Evolutionary conservation across 2,329 filamentous ascomycete genomes (phyloP).

Genomic region (Lomentospora prolificans): DNA sequence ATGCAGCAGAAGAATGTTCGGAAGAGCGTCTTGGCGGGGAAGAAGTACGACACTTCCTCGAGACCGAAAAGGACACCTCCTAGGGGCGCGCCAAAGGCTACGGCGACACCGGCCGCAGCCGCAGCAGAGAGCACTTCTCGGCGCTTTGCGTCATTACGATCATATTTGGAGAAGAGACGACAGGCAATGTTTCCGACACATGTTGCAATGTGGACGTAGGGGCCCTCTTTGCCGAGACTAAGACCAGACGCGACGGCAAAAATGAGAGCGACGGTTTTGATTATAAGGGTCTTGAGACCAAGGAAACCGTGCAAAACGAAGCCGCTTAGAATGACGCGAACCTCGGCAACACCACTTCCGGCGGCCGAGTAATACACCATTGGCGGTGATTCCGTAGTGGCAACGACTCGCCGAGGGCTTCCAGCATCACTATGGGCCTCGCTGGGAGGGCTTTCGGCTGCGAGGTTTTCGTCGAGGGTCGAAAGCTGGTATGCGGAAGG

Average conservation of each 20-base stretch:
- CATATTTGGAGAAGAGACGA: slow-evolving; percentile 89
- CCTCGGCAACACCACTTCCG: slow-evolving; percentile 92
- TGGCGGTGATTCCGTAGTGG: slow-evolving; percentile 38
- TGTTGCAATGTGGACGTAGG: slow-evolving; percentile 94
- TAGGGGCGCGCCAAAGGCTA: slow-evolving; percentile 82
- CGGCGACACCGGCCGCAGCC: slow-evolving; percentile 82
- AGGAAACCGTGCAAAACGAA: slow-evolving; percentile 96
- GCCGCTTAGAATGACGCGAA: slow-evolving; percentile 94
- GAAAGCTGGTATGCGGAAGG: slow-evolving; percentile 79
- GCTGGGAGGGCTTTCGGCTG: slow-evolving; percentile 40
- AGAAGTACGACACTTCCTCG: slow-evolving; percentile 95
- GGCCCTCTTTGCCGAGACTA: slow-evolving; percentile 87
- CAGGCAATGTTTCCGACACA: slow-evolving; percentile 94
- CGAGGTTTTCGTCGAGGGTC: slow-evolving; percentile 88
- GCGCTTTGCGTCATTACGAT: slow-evolving; percentile 85
- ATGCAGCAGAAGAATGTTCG: slow-evolving; percentile 98
- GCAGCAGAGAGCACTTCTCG: slow-evolving; percentile 90
- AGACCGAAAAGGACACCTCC: slow-evolving; percentile 87
- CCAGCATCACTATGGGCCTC: slow-evolving; percentile 19
- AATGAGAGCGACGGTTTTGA: slow-evolving; percentile 76
- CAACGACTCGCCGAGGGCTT: slow-evolving; percentile 30
- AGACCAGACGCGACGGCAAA: slow-evolving; percentile 87
- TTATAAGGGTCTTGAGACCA: slow-evolving; percentile 72
- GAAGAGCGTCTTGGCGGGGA: slow-evolving; percentile 94
- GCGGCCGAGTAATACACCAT: slow-evolving; percentile 96